A percentile compares a stretch with the other conserved stretches of the same genome.
Evolutionary conservation across 331 rosid species (phyloP).

Genomic region (Malus hybrid): DNA sequence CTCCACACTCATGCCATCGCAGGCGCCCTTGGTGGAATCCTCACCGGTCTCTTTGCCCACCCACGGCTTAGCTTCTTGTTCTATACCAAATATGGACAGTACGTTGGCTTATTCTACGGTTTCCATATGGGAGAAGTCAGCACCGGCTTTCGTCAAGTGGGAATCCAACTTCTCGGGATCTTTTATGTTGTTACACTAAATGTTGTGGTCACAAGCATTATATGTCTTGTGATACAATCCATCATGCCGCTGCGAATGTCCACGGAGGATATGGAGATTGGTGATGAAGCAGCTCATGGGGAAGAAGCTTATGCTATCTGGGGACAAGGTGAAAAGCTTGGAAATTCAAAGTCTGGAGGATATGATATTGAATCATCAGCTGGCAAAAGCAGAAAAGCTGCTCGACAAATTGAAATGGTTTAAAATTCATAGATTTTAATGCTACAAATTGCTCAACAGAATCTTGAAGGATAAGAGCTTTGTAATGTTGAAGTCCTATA

Average conservation of each 20-base stretch:
- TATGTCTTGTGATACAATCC: conserved; percentile 5
- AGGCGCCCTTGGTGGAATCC: conserved; percentile 23
- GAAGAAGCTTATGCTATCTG: conserved; percentile 31
- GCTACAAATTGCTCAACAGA: not conserved
- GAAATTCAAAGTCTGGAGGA: not conserved
- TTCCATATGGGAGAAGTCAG: not conserved
- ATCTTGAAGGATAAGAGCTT: not conserved
- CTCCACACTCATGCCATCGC: conserved; percentile 26
- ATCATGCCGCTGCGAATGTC: conserved; percentile 28
- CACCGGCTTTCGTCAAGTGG: conserved; percentile 11
- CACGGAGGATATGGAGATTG: conserved; percentile 23
- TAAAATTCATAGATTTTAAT: not conserved
- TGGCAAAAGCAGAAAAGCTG: not conserved
- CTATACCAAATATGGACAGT: not conserved
- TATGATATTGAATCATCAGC: not conserved
- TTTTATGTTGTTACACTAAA: not conserved
- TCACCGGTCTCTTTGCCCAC: conserved; percentile 21
- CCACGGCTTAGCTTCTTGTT: conserved; percentile 9
- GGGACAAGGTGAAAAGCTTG: conserved; percentile 26
- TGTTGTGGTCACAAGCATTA: conserved; percentile 15
- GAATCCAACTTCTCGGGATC: conserved; percentile 17
- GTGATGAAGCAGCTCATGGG: conserved; percentile 30
- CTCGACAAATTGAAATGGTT: conserved; percentile 23
- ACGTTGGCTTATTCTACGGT: conserved; percentile 20
- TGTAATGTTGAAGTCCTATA: not conserved